Conservation (phyloP, 208 protist species). For the Crithidia brevicula region DNA sequence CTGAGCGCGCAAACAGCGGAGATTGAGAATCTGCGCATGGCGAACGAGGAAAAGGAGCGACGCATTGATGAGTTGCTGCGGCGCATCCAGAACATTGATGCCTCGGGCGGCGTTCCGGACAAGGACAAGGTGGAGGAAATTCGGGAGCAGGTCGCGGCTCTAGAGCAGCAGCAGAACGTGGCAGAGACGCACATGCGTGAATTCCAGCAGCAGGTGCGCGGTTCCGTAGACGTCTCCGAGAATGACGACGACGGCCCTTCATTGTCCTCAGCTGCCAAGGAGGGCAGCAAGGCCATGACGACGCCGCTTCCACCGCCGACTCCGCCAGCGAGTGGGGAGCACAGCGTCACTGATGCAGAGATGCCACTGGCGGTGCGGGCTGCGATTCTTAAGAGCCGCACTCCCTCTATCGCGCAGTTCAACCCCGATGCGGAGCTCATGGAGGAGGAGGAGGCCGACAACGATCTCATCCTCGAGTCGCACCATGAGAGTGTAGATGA, state of each 20-base stretch:
- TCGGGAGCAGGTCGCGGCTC: slow-evolving; percentile 54
- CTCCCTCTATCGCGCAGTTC: slow-evolving; percentile 6
- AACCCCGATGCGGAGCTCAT: background rate
- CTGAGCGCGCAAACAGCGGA: slow-evolving; percentile 57
- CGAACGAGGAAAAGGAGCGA: slow-evolving; percentile 71
- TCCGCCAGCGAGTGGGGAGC: background rate
- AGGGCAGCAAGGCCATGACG: background rate
- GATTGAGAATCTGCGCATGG: slow-evolving; percentile 54
- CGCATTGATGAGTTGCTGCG: slow-evolving; percentile 67
- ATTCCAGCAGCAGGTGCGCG: slow-evolving; percentile 17
- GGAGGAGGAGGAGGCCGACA: slow-evolving; percentile 16
- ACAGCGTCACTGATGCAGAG: background rate
- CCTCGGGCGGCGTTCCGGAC: slow-evolving; percentile 9
- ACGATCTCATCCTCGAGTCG: slow-evolving; percentile 15
- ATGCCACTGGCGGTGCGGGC: slow-evolving; percentile 20
- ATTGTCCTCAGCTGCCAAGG: slow-evolving; percentile 13
- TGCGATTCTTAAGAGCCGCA: slow-evolving; percentile 18
- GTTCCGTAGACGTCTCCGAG: slow-evolving; percentile 12
- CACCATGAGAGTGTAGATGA: slow-evolving; percentile 19
- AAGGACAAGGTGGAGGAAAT: slow-evolving; percentile 53
- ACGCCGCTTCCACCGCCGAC: background rate
- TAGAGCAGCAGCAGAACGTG: slow-evolving; percentile 64
- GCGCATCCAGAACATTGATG: slow-evolving; percentile 39
- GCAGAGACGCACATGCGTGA: slow-evolving; percentile 37
- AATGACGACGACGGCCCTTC: slow-evolving; percentile 23